Base-by-base conservation (phyloP, 306 rosid genomes). In the Casuarina glauca region DNA sequence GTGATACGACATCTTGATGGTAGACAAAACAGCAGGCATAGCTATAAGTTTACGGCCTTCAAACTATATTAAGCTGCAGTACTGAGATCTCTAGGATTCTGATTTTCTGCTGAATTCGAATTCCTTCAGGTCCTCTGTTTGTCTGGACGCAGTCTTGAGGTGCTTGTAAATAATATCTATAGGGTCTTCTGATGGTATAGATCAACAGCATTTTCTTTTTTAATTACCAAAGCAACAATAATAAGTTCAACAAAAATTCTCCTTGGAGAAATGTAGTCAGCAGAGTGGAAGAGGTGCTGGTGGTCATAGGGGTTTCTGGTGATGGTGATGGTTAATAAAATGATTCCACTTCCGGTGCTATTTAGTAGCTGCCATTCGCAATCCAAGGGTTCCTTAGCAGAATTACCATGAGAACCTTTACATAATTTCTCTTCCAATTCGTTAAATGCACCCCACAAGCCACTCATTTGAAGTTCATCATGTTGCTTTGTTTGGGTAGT, bases 1-100 rank as follows among this genome's bases (percentile, higher is more conserved):
- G 61, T 2, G 8, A 54, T 16, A 19, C n/a, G 9, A 54, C 61
- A 54, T n/a, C 6, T n/a, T n/a, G 61, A 10, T 54, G 6, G 32
- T n/a, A 54, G 61, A 7, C 19, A 54, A 19, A 54, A 54, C 72
- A 49, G 53, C n/a, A 67, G 68, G 50, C 72, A 77, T 38, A 45
- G 72, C 76, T 53, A 36, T 66, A 9, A 70, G 58, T 62, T 50
- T 13, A 73, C 76, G 83, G 54, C 57, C 7, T 44, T 52, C 61
- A 72, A 69, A 42, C 61, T 66, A 61, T 39, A 26, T 70, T 62
- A 20, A 72, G 67, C 61, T 70, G 64, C 70, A 19, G 20, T 48
- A 41, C 66, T 67, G 49, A 76, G 73, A 64, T 76, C 44, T 58
- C 38, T 8, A 39, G 66, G 36, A 55, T 48, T 63, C 54, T 4